Evolutionary conservation across 352 stramenopile genomes (phyloP).

Genomic region (Phytophthora ramorum): DNA sequence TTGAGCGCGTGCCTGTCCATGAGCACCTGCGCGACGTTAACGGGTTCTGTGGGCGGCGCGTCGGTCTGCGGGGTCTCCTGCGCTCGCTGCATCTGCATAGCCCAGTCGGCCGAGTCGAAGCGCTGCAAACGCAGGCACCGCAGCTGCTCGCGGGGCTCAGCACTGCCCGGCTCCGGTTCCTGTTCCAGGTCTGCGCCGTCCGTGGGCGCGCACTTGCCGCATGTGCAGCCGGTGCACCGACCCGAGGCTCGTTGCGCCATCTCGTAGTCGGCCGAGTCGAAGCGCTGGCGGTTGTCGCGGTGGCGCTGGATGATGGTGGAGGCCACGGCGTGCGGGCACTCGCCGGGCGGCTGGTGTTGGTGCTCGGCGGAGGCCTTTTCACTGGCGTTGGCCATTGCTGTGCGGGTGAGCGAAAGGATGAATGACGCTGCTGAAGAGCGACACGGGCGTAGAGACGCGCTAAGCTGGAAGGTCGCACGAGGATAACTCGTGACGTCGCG

Average conservation of each 20-base stretch:
- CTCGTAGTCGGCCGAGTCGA: slow-evolving; percentile 78
- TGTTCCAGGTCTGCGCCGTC: slow-evolving; percentile 41
- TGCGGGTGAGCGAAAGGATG: slow-evolving; percentile 17
- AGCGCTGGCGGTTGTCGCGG: slow-evolving; percentile 62
- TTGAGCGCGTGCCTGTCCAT: slow-evolving; percentile 68
- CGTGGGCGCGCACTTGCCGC: slow-evolving; percentile 23
- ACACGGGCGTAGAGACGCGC: not conserved
- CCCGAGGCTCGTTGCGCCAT: slow-evolving; percentile 46
- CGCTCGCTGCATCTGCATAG: slow-evolving; percentile 43
- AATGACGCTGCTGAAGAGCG: slow-evolving; percentile 21
- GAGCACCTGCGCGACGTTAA: slow-evolving; percentile 58
- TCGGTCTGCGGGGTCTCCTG: slow-evolving; percentile 19
- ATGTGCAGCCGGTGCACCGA: slow-evolving; percentile 33
- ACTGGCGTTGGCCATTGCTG: slow-evolving; percentile 27
- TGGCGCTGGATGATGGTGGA: slow-evolving; percentile 62
- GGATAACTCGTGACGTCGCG: slow-evolving; percentile 12
- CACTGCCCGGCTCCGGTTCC: slow-evolving; percentile 45
- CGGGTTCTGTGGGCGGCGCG: slow-evolving; percentile 1
- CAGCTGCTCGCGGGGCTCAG: slow-evolving; percentile 47
- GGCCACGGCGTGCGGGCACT: slow-evolving; percentile 42
- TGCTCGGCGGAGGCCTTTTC: slow-evolving; percentile 25
- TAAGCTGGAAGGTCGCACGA: slow-evolving; percentile 23
- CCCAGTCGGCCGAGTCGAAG: slow-evolving; percentile 82
- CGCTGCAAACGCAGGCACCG: slow-evolving; percentile 64
- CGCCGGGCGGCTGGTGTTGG: slow-evolving; percentile 16